These are phyloP conservation scores for Cenchrus fungigraminus DNA, from an alignment of 176 grass and related monocot genomes.

Conservation along the genomic window DNA sequence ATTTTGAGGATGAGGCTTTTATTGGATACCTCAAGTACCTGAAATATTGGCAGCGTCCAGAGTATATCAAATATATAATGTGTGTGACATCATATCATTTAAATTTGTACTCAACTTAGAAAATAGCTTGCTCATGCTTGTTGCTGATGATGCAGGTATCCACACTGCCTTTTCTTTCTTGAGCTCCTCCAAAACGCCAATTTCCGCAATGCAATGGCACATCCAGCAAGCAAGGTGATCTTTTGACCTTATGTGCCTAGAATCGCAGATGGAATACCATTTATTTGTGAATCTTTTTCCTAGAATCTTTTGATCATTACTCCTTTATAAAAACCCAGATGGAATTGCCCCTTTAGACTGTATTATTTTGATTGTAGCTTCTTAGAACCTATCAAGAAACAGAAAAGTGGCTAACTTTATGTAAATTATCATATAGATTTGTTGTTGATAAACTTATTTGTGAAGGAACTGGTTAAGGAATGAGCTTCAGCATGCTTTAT, in stretches of 20 bases:
- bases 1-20: constrained; percentile 94
- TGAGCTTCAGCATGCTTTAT: not conserved
- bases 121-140: constrained; percentile 14
- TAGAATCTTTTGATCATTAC: not conserved
- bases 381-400: not conserved
- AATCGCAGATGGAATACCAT: not conserved
- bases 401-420: not conserved
- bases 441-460: constrained; percentile 2
- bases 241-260: constrained; percentile 7
- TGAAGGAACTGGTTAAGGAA: constrained; percentile 20
- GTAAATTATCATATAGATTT: not conserved
- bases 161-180: constrained; percentile 98
- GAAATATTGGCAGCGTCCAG: constrained; percentile 81
- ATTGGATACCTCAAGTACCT: constrained; percentile 96
- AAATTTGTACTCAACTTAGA: not conserved
- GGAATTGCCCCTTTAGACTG: not conserved
- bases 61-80: constrained; percentile 98
- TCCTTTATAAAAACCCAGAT: not conserved
- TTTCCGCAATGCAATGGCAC: constrained; percentile 93
- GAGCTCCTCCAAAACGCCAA: constrained; percentile 97
- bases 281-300: too few species aligned
- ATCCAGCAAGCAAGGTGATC: constrained; percentile 93
- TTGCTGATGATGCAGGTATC: constrained; percentile 63
- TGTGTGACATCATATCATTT: constrained; percentile 45
- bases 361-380: constrained; percentile 26